These are phyloP conservation scores for Clarireedia homoeocarpa DNA, from an alignment of 2,329 filamentous ascomycete species.

Conservation along the genomic window DNA sequence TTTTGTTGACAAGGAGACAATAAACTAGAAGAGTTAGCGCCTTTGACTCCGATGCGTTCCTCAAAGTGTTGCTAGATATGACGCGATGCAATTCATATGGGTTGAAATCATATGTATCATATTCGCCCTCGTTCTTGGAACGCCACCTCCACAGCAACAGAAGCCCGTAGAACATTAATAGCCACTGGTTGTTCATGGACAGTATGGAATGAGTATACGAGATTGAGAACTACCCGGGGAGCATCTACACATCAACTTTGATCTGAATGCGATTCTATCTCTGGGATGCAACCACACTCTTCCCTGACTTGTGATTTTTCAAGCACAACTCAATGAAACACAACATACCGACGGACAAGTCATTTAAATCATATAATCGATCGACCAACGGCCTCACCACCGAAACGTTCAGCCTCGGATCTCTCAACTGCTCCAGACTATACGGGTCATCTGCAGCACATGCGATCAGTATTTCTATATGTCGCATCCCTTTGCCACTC, in stretches of 20 bases:
- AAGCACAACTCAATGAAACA: background rate
- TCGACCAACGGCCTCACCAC: conserved; percentile 79
- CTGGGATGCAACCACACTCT: too few relatives aligned
- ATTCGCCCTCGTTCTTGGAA: too few relatives aligned
- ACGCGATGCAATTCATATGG: background rate
- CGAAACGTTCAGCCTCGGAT: conserved; percentile 66
- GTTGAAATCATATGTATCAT: background rate
- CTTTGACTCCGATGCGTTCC: background rate
- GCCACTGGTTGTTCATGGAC: background rate
- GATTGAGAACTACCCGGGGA: background rate
- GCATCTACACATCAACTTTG: too few relatives aligned
- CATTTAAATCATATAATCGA: conserved; percentile 69
- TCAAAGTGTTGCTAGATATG: background rate
- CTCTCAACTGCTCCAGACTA: conserved; percentile 68
- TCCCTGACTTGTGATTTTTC: background rate
- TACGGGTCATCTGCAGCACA: conserved; percentile 47
- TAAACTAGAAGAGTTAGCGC: conserved; percentile 50
- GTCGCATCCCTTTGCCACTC: conserved; percentile 24
- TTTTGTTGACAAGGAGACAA: conserved; percentile 73
- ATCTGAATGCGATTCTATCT: too few relatives aligned
- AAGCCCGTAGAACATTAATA: background rate
- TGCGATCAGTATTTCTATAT: background rate
- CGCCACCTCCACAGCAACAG: background rate
- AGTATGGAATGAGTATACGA: background rate
- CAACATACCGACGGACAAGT: conserved; percentile 63